Conservation (phyloP, 2,329 filamentous ascomycete species). For the Furcasterigmium furcatum region DNA sequence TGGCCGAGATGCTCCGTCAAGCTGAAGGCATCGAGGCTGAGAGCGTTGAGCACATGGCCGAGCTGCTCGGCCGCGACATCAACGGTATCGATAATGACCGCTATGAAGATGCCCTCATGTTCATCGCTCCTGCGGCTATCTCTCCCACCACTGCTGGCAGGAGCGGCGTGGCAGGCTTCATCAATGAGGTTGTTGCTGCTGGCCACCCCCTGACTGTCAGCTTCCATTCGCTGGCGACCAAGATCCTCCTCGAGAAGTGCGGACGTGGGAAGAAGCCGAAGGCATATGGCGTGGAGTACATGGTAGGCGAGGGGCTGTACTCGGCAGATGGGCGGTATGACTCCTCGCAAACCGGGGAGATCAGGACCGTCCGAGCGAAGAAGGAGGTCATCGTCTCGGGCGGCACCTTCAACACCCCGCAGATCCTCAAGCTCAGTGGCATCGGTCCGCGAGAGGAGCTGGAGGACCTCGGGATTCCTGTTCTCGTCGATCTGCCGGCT, state of each 20-base stretch:
- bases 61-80: constrained; percentile 25
- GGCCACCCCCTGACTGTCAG: constrained; percentile 38
- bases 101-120: constrained; percentile 16
- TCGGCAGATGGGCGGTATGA: constrained; percentile 16
- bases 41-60: constrained; percentile 14
- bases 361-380: constrained; percentile 11
- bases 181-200: constrained; percentile 26
- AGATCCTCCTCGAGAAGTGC: constrained; percentile 17
- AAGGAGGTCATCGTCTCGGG: constrained; percentile 31
- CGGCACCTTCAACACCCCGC: constrained; percentile 31
- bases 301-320: constrained; percentile 1
- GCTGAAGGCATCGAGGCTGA: constrained; percentile 10
- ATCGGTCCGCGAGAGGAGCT: constrained; percentile 28
- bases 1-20: constrained; percentile 23
- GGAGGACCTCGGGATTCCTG: constrained; percentile 37
- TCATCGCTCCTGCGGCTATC: constrained; percentile 2
- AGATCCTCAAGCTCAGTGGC: constrained; percentile 31
- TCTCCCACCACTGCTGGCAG: constrained; percentile 1
- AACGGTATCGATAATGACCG: constrained; percentile 17
- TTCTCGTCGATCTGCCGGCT: constrained; percentile 50
- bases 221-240: constrained; percentile 29
- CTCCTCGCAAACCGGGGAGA: constrained; percentile 2
- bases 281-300: constrained; percentile 1
- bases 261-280: constrained; percentile 1
- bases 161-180: constrained; percentile 1